Evolutionary conservation across 768 basidiomycete genomes (phyloP), one percentile per base, ranked within the genome.

Genomic region (Sutorius australiensis): DNA sequence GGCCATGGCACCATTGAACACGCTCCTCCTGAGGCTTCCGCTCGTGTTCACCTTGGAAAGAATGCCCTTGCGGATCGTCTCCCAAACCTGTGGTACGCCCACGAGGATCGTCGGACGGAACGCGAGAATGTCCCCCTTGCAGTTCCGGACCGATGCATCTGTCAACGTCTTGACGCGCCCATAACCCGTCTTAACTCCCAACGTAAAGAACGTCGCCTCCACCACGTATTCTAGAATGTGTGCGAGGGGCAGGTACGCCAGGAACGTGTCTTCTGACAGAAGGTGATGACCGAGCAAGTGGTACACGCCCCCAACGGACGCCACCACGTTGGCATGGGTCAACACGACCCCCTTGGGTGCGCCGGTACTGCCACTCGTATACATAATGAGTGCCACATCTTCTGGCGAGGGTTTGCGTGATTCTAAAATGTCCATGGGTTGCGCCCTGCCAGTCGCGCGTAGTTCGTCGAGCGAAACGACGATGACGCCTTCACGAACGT

Each of bases 141-240:
- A 88, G 38, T 90, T 86, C 41, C 93, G 84, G 17, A 95, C 92
- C n/a, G 87, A 92, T 3, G 86, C 81, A 64, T 98, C 95, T 3
- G 95, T 98, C 57, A 98, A 80, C 7, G 95, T 99, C 83, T 97
- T 98, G 68, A 95, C 86, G 46, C 87, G 85, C 12, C 92, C 95
- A 59, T 90, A 99, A 1, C 97, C 95, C 28, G 82, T 80, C 27
- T 84, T 84, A 74, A 95, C 75, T 55, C 94, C 92, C 31, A 84
- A 74, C 61, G 83, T 87, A 63, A 88, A 72, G 65, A 92, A 78
- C 51, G 76, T 73, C 42, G 90, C 73, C 76, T 99, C 95, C 61
- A 97, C 92, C 53, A 95, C 85, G 67, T 92, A 97, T 72, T 98
- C 95, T 55, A 99, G 77, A 57, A 98, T 94, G 68, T 99, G 95